Evolutionary conservation across 768 basidiomycete species (phyloP).

Genomic region (Naganishia vaughanmartiniae): DNA sequence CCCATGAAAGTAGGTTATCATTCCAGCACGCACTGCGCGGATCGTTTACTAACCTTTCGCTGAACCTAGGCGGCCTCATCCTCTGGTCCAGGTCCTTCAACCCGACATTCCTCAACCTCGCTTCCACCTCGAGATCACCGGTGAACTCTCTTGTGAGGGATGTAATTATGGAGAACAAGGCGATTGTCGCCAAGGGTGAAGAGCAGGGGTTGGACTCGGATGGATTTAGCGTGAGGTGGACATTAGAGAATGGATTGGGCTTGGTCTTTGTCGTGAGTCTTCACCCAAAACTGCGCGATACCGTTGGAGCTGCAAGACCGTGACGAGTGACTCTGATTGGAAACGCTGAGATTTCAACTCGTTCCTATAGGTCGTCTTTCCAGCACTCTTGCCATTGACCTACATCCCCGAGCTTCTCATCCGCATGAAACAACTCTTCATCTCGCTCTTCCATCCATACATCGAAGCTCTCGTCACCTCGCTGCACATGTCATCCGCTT

Average conservation of each 20-base stretch:
- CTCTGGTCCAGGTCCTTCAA: conserved; percentile 95
- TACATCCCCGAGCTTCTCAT: conserved; percentile 85
- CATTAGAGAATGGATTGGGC: conserved; percentile 89
- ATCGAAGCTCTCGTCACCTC: conserved; percentile 79
- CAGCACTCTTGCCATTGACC: conserved; percentile 88
- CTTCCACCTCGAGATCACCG: conserved; percentile 71
- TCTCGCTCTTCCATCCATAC: conserved; percentile 81
- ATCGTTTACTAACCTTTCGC: conserved; percentile 13
- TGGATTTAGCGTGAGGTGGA: conserved; percentile 91
- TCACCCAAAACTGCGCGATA: background rate
- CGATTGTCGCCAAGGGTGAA: conserved; percentile 43
- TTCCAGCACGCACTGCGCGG: background rate
- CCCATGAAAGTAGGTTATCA: conserved; percentile 70
- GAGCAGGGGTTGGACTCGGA: conserved; percentile 88
- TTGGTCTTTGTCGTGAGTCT: conserved; percentile 87
- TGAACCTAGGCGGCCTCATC: conserved; percentile 72
- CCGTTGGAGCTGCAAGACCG: background rate
- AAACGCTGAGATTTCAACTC: background rate
- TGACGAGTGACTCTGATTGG: no score
- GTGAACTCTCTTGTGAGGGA: conserved; percentile 85
- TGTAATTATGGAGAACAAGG: conserved; percentile 79
- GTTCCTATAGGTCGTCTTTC: conserved; percentile 76
- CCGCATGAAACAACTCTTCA: conserved; percentile 76
- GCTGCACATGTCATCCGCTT: conserved; percentile 50
- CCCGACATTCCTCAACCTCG: conserved; percentile 70